Evolutionary conservation across 1,139 yeast species (phyloP), one percentile per base, ranked within the genome.

Genomic region (Petasospora rhodanensis): DNA sequence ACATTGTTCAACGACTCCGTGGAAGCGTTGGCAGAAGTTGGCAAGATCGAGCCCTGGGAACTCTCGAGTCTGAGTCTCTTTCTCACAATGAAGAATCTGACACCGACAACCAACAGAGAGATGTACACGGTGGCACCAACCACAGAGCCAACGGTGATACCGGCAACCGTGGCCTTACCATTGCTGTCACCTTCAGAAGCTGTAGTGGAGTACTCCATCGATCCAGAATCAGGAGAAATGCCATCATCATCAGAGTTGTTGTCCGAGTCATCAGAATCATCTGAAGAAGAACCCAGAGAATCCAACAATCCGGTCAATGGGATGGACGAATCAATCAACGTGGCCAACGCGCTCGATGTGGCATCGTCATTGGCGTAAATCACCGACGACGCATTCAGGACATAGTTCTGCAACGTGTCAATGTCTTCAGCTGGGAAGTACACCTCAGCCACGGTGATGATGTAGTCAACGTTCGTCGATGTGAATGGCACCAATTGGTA

Each of bases 361-460:
- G 63, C 46, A 37, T 67, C 68, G 11, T 72, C 64, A 46, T 73
- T 73, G 29, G 63, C 47, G 56, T 76, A 81, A 26, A 82, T 49
- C 19, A 45, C 40, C 6, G 87, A 79, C 11, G 58, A 48, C 0
- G 62, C 32, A 38, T 72, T 59, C 31, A 61, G 57, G 25, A 82
- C 56, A 29, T 64, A 56, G 22, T 55, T 54, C 37, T 70, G 69
- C 46, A 82, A 64, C 0, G 62, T 54, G 11, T 53, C 51, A 13
- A 78, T 63, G 12, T 69, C 59, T 11, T 56, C 56, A n/a, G 61
- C 54, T 29, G 85, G 85, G 66, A 79, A 80, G 52, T 77, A 80
- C 34, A 80, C 82, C 54, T 79, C 84, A 13, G 91, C 91, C 41
- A 82, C 82, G 1, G 89, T 78, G 35, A 80, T 79, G 28, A 81